Percentiles rank a stretch among this genome's conserved stretches.
These are phyloP conservation scores for Kluyveromyces siamensis DNA, from an alignment of 805 yeast genomes.

Conservation along the genomic window DNA sequence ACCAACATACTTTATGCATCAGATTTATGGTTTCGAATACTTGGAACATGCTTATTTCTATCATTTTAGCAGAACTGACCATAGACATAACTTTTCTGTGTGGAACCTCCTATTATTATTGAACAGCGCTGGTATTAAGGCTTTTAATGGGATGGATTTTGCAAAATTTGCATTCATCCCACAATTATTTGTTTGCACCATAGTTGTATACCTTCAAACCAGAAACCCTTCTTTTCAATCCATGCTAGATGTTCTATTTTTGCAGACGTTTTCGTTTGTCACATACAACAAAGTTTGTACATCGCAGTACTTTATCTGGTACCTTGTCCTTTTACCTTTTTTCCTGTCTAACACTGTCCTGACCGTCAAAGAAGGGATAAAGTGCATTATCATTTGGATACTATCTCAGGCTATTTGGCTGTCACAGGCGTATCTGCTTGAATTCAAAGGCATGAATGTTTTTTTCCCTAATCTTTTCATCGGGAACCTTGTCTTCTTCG, in stretches of 20 bases:
- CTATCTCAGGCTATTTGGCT: constrained; percentile 72
- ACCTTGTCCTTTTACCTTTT: constrained; percentile 73
- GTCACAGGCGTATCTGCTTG: constrained; percentile 64
- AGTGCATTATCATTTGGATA: constrained; percentile 52
- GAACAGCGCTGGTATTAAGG: constrained; percentile 33
- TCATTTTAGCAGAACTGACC: constrained; percentile 78
- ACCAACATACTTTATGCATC: constrained; percentile 54
- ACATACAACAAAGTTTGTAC: constrained; percentile 79
- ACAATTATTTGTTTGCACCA: constrained; percentile 44
- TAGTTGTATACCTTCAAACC: constrained; percentile 15
- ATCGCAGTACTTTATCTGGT: constrained; percentile 96
- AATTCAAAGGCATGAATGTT: constrained; percentile 63
- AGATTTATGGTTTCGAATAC: constrained; percentile 64
- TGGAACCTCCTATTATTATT: constrained; percentile 70
- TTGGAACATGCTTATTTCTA: constrained; percentile 71
- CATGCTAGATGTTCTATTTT: constrained; percentile 47
- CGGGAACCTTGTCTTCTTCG: constrained; percentile 50
- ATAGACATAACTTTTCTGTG: constrained; percentile 88
- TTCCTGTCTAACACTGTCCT: constrained; percentile 42
- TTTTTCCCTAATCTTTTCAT: constrained; percentile 51
- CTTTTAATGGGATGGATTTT: constrained; percentile 4
- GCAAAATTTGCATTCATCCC: constrained; percentile 69
- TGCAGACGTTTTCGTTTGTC: constrained; percentile 74
- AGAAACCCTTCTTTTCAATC: constrained; percentile 26
- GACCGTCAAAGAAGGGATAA: constrained; percentile 31